phyloP scores from a whole-genome alignment of 768 basidiomycete species.

The Tricholoma flavovirens region DNA sequence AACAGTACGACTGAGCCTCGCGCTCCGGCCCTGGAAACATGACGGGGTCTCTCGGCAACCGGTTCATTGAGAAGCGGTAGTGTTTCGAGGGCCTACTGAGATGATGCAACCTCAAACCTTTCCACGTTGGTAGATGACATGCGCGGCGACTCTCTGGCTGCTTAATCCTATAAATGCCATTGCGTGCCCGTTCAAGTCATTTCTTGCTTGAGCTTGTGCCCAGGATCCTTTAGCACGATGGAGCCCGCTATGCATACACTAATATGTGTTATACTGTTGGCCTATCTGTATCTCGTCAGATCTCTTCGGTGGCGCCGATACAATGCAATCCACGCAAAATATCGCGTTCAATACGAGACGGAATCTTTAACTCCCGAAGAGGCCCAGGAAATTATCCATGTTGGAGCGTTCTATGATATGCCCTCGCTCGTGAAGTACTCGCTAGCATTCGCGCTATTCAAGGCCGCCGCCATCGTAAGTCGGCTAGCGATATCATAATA shows the following conservation, averaged over 20 bases:
- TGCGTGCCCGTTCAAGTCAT: neutral
- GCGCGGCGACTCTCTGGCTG: no score
- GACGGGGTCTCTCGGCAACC: no score
- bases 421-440: conserved; percentile 35
- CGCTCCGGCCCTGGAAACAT: no score
- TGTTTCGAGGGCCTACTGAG: no score
- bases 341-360: conserved; percentile 26
- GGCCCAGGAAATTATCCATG: conserved; percentile 36
- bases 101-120: no score
- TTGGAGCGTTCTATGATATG: conserved; percentile 38
- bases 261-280: neutral
- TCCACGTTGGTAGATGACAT: no score
- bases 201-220: neutral
- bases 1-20: no score
- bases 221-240: neutral
- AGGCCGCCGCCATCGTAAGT: conserved; percentile 45
- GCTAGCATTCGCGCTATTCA: conserved; percentile 46
- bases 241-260: neutral
- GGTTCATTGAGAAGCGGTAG: no score
- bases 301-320: conserved; percentile 37
- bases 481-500: neutral
- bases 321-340: conserved; percentile 36
- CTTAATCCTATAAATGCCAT: neutral
- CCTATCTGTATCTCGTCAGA: conserved; percentile 29
- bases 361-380: conserved; percentile 36